Base-by-base conservation (phyloP, 805 yeast genomes). In the Candida succiphila region DNA sequence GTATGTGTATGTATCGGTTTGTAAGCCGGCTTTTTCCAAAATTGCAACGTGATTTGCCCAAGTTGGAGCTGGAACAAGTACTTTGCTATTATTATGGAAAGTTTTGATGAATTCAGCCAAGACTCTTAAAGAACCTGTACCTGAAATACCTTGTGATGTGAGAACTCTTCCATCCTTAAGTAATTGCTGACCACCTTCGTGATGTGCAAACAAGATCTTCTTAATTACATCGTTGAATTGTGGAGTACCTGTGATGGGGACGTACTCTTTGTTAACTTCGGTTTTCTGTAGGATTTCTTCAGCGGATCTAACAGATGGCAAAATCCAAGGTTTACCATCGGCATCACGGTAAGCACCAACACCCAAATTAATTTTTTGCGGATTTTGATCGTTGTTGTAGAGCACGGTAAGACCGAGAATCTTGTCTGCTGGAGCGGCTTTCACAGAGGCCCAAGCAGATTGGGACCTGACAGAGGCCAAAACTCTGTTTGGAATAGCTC, bases 311-410 rank as follows among this genome's bases (percentile, higher is more conserved):
- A 85, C 87, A 19, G 84, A 65, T 16, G 94, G 92, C 45, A 89
- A 69, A 37, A 88, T 83, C 74, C 85, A 87, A 31, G 97, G 96
- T 56, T 79, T 75, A 34, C 97, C 98, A 19, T 58, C 48, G 55
- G 83, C 76, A 57, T 87, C 95, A 56, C 98, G 75, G 66, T 89
- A 89, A n/a, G 97, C 89, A 35, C 98, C 94, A 19, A 81, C 85
- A 40, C 92, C 89, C 42, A 83, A 65, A 44, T 69, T 69, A 45
- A 69, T 58, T 52, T 74, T 80, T 14, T 59, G 48, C 9, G 74
- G 58, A 55, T 75, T 73, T 17, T 63, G 26, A 57, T 88, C 96
- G 38, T 65, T 65, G 52, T 69, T 71, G 68, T 65, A 89, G 24
- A 80, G 75, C 49, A 78, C 87, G 29, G 85, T 72, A 45, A 86